Base-by-base conservation (phyloP, 148 eudicot genomes). In the Rhododendron ovatum region DNA sequence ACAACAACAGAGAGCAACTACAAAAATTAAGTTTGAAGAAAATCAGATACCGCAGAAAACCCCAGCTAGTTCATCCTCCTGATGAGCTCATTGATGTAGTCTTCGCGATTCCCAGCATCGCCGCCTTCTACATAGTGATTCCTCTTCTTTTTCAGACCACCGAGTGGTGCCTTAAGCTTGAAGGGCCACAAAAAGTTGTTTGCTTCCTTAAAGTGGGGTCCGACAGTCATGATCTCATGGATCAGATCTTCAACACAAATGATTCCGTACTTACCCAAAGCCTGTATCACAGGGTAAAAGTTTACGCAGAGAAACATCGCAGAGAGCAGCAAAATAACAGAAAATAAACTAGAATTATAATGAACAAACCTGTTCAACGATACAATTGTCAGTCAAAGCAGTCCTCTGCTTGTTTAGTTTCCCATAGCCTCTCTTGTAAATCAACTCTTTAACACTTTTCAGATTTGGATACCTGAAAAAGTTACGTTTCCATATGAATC, bases 71-170 rank as follows among this genome's bases (percentile, higher is more conserved):
- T 90, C 92, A 89, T 90, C 83, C 89, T 90, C 87, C 92, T 88
- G 83, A 90, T 87, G 71, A 90, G 90, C 75, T 87, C 92, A 48
- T 90, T 90, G 80, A 90, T 87, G 89, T 78, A 53, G 33, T 87
- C 89, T 84, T 90, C 90, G 15, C 90, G 88, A 50, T 90, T 90
- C 48, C 92, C 92, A 76, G 90, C 92, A 83, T 90, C 92, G 7
- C 92, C 92, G 30, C 92, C 92, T 84, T 90, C 92, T 30, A 90
- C 90, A 77, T 90, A 90, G 82, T 88, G 92, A 24, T 90, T 90
- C 82, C 90, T 87, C 89, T 90, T 89, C 87, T 87, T 90, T 80
- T 90, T 90, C 77, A 90, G 59, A 51, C 92, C 92, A 80, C 90
- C 92, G 84, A 90, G 85, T 26, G 92, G 92, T 5, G 92, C 92